These are phyloP conservation scores for Pochonia chlamydosporia DNA, from an alignment of 2,329 filamentous ascomycete species.

Conservation along the genomic window DNA sequence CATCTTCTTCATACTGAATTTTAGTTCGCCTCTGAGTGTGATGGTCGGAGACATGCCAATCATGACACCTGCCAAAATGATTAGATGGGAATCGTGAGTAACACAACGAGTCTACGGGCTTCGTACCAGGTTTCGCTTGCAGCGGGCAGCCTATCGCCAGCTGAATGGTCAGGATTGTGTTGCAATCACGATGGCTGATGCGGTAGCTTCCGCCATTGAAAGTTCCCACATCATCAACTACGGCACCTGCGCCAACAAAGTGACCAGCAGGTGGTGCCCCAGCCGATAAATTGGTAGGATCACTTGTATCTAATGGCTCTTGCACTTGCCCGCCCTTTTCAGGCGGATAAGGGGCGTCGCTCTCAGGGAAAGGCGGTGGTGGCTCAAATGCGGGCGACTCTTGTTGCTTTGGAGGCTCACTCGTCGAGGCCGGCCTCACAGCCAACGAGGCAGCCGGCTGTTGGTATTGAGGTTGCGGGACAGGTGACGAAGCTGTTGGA, in stretches of 20 bases:
- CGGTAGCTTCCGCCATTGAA: constrained; percentile 96
- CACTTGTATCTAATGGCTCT: constrained; percentile 16
- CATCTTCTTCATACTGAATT: constrained; percentile 90
- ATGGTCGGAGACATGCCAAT: constrained; percentile 91
- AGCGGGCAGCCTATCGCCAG: constrained; percentile 85
- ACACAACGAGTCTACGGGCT: background rate
- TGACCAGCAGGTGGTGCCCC: constrained; percentile 41
- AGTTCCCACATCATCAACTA: constrained; percentile 81
- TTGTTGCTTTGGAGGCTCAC: constrained; percentile 12
- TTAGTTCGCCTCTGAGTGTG: constrained; percentile 73
- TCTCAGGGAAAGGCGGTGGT: constrained; percentile 17
- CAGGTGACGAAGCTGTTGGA: background rate
- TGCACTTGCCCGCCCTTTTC: constrained; percentile 22
- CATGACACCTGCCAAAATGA: constrained; percentile 63
- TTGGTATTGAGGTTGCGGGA: background rate
- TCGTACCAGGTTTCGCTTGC: constrained; percentile 65
- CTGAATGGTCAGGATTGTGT: constrained; percentile 84
- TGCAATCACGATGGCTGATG: constrained; percentile 86
- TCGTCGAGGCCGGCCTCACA: constrained; percentile 18
- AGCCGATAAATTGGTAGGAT: constrained; percentile 26
- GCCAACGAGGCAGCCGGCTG: constrained; percentile 15
- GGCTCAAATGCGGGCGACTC: constrained; percentile 22
- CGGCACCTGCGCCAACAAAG: constrained; percentile 57
- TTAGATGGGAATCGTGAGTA: background rate
- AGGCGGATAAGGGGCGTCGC: constrained; percentile 17